Evolutionary conservation across 2,329 filamentous ascomycete genomes (phyloP).

Genomic region (Exophiala alcalophila): DNA sequence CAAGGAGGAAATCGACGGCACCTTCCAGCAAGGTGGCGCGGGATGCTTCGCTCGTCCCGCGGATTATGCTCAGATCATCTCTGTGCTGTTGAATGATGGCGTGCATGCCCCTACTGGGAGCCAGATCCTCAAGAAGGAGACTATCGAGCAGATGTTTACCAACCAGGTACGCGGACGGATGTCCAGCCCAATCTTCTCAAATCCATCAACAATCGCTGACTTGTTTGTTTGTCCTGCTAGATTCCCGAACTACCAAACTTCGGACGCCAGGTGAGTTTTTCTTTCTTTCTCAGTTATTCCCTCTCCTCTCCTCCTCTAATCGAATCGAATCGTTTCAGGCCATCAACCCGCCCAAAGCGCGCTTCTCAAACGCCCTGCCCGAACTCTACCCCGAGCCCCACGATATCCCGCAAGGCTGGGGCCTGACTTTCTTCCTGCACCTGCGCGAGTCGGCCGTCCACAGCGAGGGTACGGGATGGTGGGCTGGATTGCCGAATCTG

Average conservation of each 20-base stretch:
- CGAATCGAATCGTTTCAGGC: slow-evolving; percentile 3
- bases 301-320: not conserved
- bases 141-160: slow-evolving; percentile 62
- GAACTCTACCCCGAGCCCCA: slow-evolving; percentile 54
- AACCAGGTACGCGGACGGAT: slow-evolving; percentile 57
- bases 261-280: slow-evolving; percentile 39
- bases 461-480: slow-evolving; percentile 51
- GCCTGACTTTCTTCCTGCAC: slow-evolving; percentile 58
- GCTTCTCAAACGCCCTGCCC: slow-evolving; percentile 48
- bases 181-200: too few species aligned
- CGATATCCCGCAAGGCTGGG: slow-evolving; percentile 61
- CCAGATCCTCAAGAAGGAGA: slow-evolving; percentile 55
- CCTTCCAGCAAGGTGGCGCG: slow-evolving; percentile 60
- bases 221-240: slow-evolving; percentile 37
- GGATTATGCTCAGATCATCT: slow-evolving; percentile 60
- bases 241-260: slow-evolving; percentile 56
- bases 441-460: slow-evolving; percentile 48
- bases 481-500: slow-evolving; percentile 60
- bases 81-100: slow-evolving; percentile 63
- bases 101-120: slow-evolving; percentile 55
- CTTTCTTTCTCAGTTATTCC: too few species aligned
- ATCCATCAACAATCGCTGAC: not conserved
- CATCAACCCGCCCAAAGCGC: slow-evolving; percentile 48
- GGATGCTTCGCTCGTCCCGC: slow-evolving; percentile 59
- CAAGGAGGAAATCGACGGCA: slow-evolving; percentile 48